Conservation (phyloP, 2,329 filamentous ascomycete species). For the Lecanicillium sp. region DNA sequence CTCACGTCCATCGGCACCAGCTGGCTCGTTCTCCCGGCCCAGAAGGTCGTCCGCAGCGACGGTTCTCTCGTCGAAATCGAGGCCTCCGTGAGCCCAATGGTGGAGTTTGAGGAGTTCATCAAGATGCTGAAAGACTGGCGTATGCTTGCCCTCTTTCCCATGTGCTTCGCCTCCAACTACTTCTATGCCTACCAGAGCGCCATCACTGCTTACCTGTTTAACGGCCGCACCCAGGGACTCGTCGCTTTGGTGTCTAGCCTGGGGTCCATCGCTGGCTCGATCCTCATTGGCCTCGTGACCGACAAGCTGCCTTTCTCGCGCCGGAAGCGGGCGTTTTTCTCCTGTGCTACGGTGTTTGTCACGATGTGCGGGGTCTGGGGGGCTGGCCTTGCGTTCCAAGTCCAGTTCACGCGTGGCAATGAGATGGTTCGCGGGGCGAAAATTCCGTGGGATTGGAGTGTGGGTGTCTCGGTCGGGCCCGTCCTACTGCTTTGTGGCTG, state of each 20-base stretch:
- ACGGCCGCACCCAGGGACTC: constrained; percentile 60
- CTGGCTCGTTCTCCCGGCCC: constrained; percentile 12
- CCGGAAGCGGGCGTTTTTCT: constrained; percentile 49
- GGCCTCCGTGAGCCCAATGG: constrained; percentile 8
- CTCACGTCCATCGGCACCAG: constrained; percentile 11
- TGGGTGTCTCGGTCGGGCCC: constrained; percentile 9
- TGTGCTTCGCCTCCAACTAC: constrained; percentile 60
- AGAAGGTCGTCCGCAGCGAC: constrained; percentile 13
- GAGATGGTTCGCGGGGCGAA: constrained; percentile 6
- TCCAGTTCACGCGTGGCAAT: constrained; percentile 27
- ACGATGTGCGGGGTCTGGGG: constrained; percentile 63
- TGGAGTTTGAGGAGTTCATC: constrained; percentile 11
- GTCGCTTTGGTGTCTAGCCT: constrained; percentile 62
- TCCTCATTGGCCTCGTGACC: constrained; percentile 54
- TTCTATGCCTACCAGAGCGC: constrained; percentile 72
- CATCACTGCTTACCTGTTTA: constrained; percentile 61
- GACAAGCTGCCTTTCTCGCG: constrained; percentile 48
- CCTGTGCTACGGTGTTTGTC: constrained; percentile 47
- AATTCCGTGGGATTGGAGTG: constrained; percentile 15
- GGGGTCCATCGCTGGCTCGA: constrained; percentile 60
- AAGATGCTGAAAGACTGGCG: constrained; percentile 11
- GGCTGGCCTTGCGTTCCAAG: constrained; percentile 60
- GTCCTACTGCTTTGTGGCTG: no score
- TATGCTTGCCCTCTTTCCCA: constrained; percentile 4
- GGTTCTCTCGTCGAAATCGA: constrained; percentile 13